A percentile compares a stretch with the other conserved stretches of the same genome.
Conservation (phyloP, 768 basidiomycete genomes). For the Mycena venus region DNA sequence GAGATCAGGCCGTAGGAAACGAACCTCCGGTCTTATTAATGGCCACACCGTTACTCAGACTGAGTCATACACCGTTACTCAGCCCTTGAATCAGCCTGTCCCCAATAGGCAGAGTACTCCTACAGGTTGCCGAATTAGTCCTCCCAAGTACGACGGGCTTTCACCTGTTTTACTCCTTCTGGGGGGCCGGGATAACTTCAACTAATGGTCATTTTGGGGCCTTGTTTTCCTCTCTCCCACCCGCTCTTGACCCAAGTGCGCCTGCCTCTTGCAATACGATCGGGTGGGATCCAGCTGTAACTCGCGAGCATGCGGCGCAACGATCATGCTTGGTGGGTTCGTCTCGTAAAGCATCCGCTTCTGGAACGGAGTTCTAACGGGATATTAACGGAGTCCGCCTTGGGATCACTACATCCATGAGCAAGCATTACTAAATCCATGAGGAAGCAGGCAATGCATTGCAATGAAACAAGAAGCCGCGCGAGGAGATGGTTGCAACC, state of each 20-base stretch:
- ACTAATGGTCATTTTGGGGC: slow-evolving; percentile 7
- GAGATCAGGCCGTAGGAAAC: neutral
- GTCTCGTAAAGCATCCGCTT: neutral
- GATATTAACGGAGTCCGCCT: neutral
- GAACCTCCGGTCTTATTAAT: slow-evolving; percentile 3
- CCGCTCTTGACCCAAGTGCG: neutral
- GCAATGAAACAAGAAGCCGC: slow-evolving; percentile 1
- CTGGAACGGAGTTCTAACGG: neutral
- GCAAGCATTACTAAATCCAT: slow-evolving; percentile 4
- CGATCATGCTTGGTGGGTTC: slow-evolving; percentile 1
- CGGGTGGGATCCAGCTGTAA: slow-evolving; percentile 1
- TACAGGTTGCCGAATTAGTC: neutral
- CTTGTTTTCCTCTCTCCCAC: neutral
- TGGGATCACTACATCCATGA: neutral
- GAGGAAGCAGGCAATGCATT: slow-evolving; percentile 7
- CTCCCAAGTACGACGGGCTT: neutral
- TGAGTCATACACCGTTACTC: slow-evolving; percentile 7
- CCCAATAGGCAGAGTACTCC: slow-evolving; percentile 8
- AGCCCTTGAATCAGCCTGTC: slow-evolving; percentile 17
- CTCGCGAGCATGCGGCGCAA: slow-evolving; percentile 1
- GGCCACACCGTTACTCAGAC: neutral
- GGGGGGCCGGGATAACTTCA: neutral
- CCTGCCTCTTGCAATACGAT: slow-evolving; percentile 4
- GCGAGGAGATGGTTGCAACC: neutral
- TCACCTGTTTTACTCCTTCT: neutral